Evolutionary conservation across 352 stramenopile genomes (phyloP).

Genomic region (Phytopythium helicoides): DNA sequence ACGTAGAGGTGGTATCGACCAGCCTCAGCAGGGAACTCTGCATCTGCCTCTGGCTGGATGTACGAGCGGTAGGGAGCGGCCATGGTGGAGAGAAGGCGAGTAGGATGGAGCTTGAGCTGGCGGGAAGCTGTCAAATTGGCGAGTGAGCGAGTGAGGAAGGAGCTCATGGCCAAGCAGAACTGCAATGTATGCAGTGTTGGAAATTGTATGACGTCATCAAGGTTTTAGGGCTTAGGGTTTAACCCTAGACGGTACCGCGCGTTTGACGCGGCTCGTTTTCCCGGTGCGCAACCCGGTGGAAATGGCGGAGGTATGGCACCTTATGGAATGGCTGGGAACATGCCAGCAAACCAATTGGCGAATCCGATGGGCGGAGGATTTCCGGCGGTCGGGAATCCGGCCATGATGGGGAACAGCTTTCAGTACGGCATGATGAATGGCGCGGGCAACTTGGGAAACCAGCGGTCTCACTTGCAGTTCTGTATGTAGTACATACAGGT

Average conservation of each 20-base stretch:
- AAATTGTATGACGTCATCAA: no score
- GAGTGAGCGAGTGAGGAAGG: no score
- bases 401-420: constrained; percentile 44
- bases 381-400: constrained; percentile 10
- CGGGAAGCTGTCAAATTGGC: not conserved
- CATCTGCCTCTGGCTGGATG: constrained; percentile 29
- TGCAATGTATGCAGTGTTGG: no score
- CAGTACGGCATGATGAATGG: constrained; percentile 16
- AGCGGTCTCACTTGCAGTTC: no score
- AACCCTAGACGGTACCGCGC: no score
- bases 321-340: no score
- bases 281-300: constrained; percentile 12
- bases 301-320: constrained; percentile 11
- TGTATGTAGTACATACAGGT: no score
- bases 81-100: not conserved
- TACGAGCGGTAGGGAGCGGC: constrained; percentile 15
- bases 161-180: no score
- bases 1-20: constrained; percentile 93
- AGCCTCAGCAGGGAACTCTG: constrained; percentile 37
- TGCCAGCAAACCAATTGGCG: constrained; percentile 24
- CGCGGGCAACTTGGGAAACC: not conserved
- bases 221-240: no score
- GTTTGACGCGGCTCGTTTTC: no score
- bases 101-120: not conserved
- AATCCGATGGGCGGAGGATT: constrained; percentile 40